Conservation (phyloP, 345 rosid species). For the Salix dunnii region DNA sequence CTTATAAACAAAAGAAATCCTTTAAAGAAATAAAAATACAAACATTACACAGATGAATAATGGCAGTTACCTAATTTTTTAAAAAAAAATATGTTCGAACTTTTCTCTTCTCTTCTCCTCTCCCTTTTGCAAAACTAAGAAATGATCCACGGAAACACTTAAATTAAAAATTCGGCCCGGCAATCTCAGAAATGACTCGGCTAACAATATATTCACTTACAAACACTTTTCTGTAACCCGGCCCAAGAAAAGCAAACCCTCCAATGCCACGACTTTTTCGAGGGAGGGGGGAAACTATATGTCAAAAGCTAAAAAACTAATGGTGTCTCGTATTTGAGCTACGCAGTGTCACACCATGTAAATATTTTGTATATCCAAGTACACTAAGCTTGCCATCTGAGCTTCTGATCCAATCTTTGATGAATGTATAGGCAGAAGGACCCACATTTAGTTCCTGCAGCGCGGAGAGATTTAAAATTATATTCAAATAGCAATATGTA, state of each 20-base stretch:
- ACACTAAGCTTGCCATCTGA: conserved; percentile 84
- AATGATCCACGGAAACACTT: neutral
- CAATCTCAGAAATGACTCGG: neutral
- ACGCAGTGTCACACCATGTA: conserved; percentile 78
- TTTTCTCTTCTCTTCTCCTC: neutral
- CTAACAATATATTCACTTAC: conserved; percentile 1
- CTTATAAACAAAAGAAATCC: neutral
- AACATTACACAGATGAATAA: neutral
- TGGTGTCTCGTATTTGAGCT: conserved; percentile 73
- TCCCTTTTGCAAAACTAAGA: neutral
- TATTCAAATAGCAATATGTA: neutral
- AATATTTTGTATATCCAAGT: conserved; percentile 72
- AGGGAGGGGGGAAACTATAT: neutral
- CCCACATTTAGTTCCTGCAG: conserved; percentile 79
- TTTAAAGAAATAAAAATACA: neutral
- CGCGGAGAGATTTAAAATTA: neutral
- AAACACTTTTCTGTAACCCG: conserved; percentile 21
- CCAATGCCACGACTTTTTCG: conserved; percentile 11
- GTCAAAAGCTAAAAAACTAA: conserved; percentile 20
- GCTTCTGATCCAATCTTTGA: conserved; percentile 75
- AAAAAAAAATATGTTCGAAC: no score
- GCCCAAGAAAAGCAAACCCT: conserved; percentile 10
- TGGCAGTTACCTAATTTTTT: neutral
- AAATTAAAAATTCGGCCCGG: neutral
- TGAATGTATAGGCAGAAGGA: conserved; percentile 66